Evolutionary conservation across 345 rosid species (phyloP), one percentile per base, ranked within the genome.

Genomic region (Raphanus sativus): DNA sequence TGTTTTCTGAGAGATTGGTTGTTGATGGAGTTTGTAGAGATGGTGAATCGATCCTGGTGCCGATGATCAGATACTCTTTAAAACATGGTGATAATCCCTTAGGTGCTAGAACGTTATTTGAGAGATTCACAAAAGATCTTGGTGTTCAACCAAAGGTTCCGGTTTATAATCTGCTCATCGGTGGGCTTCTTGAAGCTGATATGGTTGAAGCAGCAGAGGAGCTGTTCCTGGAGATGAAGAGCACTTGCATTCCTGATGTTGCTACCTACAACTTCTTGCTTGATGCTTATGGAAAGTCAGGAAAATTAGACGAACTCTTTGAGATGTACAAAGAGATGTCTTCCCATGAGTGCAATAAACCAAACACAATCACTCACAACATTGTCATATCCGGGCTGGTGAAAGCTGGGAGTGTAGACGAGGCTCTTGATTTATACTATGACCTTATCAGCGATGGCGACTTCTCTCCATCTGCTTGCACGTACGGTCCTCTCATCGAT

Each of bases 401-500:
- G 75, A 94, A 86, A 65, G 82, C 85, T 1, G 80, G 86, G 63
- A 65, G 66, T 69, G 76, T 94, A 38, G 92, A 92, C 24, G 83
- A 80, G 73, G 97, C 95, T 67, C 76, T 92, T 80, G 87, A 89
- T 77, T 72, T 89, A 59, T 92, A 81, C 82, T 92, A 85, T 78
- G 86, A 90, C 80, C 95, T 92, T 42, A 25, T 86, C 67, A 89
- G 98, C 67, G 80, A 80, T 70, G 77, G 84, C 34, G 91, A 86
- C 64, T 88, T 92, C 85, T 82, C 81, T 79, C 97, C 97, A 10
- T 88, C 91, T 56, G 89, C 86, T 29, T 89, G 92, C 77, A 92
- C 98, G n/a, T 92, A 87, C 54, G 97, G 95, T 28, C 97, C 95
- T 3, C 87, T 94, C 65, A 67, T 94, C 36, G 95, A 92, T 58